These are phyloP conservation scores for Colletotrichum orbiculare DNA, from an alignment of 2,329 filamentous ascomycete species.

Conservation along the genomic window DNA sequence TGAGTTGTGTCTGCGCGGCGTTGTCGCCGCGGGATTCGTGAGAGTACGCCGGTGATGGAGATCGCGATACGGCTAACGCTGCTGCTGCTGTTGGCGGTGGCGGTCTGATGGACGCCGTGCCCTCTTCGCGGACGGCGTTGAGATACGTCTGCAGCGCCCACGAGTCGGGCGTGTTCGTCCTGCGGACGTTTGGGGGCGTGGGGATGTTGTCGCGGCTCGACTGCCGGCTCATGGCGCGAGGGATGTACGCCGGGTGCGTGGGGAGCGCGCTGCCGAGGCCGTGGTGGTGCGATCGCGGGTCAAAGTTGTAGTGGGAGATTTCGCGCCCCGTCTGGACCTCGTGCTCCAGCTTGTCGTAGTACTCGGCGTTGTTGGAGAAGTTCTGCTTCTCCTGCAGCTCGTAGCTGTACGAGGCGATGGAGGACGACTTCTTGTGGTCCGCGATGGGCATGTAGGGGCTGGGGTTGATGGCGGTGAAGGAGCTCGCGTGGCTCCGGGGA, in stretches of 20 bases:
- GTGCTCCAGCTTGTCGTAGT: constrained; percentile 53
- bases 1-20: constrained; percentile 12
- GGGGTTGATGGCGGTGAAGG: constrained; percentile 34
- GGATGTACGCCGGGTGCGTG: constrained; percentile 61
- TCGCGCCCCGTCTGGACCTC: constrained; percentile 37
- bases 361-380: constrained; percentile 49
- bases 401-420: constrained; percentile 38
- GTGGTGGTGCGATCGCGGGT: constrained; percentile 40
- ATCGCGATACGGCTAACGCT: constrained; percentile 10
- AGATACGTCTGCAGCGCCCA: constrained; percentile 53
- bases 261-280: constrained; percentile 51
- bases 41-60: constrained; percentile 15
- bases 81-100: constrained; percentile 18
- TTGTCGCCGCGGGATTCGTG: constrained; percentile 7
- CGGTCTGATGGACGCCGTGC: constrained; percentile 20
- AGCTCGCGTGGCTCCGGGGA: constrained; percentile 33
- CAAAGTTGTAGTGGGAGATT: constrained; percentile 42
- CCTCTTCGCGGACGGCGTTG: constrained; percentile 43
- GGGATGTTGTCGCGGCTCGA: constrained; percentile 30
- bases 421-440: constrained; percentile 43
- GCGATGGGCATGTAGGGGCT: constrained; percentile 38
- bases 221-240: constrained; percentile 47
- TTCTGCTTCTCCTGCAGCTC: constrained; percentile 40
- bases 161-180: constrained; percentile 43
- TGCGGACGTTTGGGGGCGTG: constrained; percentile 31